Base-by-base conservation (phyloP, 2,329 filamentous ascomycete genomes). In the Leptographium radiaticola region DNA sequence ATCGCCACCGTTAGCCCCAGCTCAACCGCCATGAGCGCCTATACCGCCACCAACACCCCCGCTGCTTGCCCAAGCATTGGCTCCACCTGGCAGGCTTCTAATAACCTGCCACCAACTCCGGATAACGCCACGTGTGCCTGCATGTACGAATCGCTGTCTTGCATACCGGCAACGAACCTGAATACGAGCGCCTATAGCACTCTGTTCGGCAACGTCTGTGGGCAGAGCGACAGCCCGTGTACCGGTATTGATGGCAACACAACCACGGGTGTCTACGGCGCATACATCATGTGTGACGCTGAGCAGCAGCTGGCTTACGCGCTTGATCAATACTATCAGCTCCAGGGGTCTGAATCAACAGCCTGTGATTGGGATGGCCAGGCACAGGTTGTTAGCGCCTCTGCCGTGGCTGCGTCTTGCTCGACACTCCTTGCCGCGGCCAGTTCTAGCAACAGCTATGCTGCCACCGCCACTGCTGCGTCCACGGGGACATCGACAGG, bases 111-210 rank as follows among this genome's bases (percentile, higher is more conserved):
- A 33, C 91, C 90, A 11, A 80, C 79, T 12, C 89, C 90, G 59
- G 88, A 97, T 71, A 65, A 79, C 47, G 65, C 80, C 46, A 82
- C 95, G 48, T 98, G 93, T 77, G 69, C 75, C 55, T 98, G 93
- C 80, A 95, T 95, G 87, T 77, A 80, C 67, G 73, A 79, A 59
- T 81, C 81, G 46, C 73, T 95, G 55, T 71, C 73, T 56, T 98
- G 93, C 71, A 76, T 78, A 33, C 80, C 89, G 57, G 73, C 77
- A 47, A 68, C 75, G 48, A 68, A 70, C 61, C 71, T 89, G 30
- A 71, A 76, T 59, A 66, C 72, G 50, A 74, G 82, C 53, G 71
- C 80, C 54, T 85, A 81, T 63, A 79, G 77, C 50, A 71, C 76
- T 16, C 77, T 93, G 61, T 97, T 97, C 69, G 75, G 74, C 66